Evolutionary conservation across 179 eudicot genomes (phyloP), one percentile per base, ranked within the genome.

Genomic region (Drosera spatulata): DNA sequence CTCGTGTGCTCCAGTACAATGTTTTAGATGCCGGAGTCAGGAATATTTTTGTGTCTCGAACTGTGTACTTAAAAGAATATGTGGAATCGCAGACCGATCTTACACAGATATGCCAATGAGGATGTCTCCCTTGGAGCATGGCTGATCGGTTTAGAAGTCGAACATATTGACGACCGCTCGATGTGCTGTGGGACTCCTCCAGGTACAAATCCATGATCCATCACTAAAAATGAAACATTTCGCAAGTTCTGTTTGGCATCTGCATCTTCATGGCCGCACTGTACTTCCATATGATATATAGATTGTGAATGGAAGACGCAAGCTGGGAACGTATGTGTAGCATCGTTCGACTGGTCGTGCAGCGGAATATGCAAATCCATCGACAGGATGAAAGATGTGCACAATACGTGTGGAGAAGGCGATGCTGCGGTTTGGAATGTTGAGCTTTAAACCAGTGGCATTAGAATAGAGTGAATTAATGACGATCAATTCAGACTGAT

Each of bases 121-220:
- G 97, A 90, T 22, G 97, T 90, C 38, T 80, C 97, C 12, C 72
- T 90, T 40, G 97, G 97, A 1, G 59, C 97, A 39, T 90, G 97
- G 97, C 62, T 90, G 41, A 76, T 90, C 7, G 97, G 97, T 15
- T 79, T 90, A 68, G 95, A 90, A 63, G 93, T 90, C 42, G 81
- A 86, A 61, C 95, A 89, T 58, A 78, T 89, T 2, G 86, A 89
- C 54, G 91, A 87, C 12, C 86, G 81, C 13, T 71, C 87, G 61
- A 78, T 90, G 87, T 90, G 97, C 55, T 90, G 97, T 56, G 95
- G 95, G 53, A 84, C 97, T 50, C 93, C 89, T 54, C 95, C 95
- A 63, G 96, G 96, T 88, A 68, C 11, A 6, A 22, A 0, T 22
- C 33, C 33, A 22, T 22, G 33, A 22, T 22, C 33, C 33, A 22